These are phyloP conservation scores for Cryptococcus amylolentus DNA, from an alignment of 1,284 basidiomycete species.

Conservation along the genomic window DNA sequence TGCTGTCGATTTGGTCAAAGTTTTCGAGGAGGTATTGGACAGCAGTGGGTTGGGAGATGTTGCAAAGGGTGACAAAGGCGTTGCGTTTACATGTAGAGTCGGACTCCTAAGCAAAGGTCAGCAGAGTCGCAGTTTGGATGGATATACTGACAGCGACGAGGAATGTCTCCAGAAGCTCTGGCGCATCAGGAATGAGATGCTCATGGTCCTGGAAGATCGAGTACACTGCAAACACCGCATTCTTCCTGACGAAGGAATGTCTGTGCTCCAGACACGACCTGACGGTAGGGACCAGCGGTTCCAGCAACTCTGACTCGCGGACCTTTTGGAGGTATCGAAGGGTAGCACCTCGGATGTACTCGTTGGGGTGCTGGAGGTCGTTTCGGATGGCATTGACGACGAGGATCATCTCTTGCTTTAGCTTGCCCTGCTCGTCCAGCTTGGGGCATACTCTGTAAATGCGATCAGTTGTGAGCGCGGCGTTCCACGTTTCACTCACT, in stretches of 20 bases:
- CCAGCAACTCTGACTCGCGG: constrained; percentile 88
- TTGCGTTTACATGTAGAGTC: constrained; percentile 97
- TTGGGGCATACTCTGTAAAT: constrained; percentile 79
- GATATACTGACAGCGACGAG: constrained; percentile 65
- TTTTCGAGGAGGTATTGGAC: constrained; percentile 85
- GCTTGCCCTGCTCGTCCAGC: constrained; percentile 92
- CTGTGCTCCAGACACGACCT: constrained; percentile 94
- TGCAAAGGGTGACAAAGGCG: constrained; percentile 90
- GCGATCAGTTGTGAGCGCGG: background rate
- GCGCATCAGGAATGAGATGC: constrained; percentile 91
- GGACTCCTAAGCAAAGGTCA: constrained; percentile 57
- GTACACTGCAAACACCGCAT: constrained; percentile 94
- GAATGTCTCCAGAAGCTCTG: constrained; percentile 95
- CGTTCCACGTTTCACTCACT: constrained; percentile 50
- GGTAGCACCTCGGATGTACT: constrained; percentile 97
- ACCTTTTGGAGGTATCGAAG: constrained; percentile 96
- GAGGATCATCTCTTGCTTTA: constrained; percentile 99
- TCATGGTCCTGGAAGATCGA: constrained; percentile 93
- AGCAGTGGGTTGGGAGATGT: constrained; percentile 83
- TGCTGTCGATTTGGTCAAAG: constrained; percentile 74
- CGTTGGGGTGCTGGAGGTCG: constrained; percentile 98
- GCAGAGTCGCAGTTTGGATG: background rate
- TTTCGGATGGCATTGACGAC: constrained; percentile 98
- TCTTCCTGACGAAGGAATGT: constrained; percentile 97
- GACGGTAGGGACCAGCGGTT: constrained; percentile 91